Evolutionary conservation across 1,284 basidiomycete genomes (phyloP).

Genomic region (Meira nashicola): DNA sequence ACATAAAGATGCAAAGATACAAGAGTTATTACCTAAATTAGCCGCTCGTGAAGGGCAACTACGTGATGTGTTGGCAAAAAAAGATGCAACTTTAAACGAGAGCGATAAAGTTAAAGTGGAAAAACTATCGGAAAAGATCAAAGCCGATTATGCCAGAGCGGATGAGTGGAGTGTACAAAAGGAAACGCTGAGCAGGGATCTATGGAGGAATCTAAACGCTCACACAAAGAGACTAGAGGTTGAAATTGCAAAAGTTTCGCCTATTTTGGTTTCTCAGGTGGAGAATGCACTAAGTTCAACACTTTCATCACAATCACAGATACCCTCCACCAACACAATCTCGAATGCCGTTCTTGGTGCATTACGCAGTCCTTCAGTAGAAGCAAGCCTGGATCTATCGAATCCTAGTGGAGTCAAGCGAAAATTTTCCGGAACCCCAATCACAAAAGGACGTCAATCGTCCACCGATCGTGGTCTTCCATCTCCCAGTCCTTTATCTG

Average conservation of each 20-base stretch:
- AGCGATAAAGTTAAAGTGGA: slow-evolving; percentile 36
- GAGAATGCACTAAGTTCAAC: not conserved
- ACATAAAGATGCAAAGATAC: slow-evolving; percentile 48
- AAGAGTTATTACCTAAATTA: slow-evolving; percentile 43
- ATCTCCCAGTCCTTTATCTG: not conserved
- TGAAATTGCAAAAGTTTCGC: slow-evolving; percentile 38
- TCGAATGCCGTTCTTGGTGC: slow-evolving; percentile 25
- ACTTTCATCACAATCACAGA: no score
- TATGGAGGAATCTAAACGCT: slow-evolving; percentile 39
- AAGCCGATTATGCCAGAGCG: slow-evolving; percentile 38
- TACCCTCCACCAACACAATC: slow-evolving; percentile 4
- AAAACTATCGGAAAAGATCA: slow-evolving; percentile 40
- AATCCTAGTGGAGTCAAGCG: not conserved
- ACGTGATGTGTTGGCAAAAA: slow-evolving; percentile 28
- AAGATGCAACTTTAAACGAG: slow-evolving; percentile 20
- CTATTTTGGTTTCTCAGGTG: slow-evolving; percentile 25
- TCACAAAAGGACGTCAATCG: not conserved
- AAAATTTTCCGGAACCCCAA: not conserved
- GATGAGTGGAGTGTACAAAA: slow-evolving; percentile 47
- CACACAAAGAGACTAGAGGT: slow-evolving; percentile 37
- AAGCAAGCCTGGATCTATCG: not conserved
- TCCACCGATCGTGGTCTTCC: not conserved
- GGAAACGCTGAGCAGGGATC: slow-evolving; percentile 26
- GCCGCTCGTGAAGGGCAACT: slow-evolving; percentile 38
- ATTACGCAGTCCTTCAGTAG: slow-evolving; percentile 24